Conservation (phyloP, 73 alveolate genomes). For the Paramecium sexaurelia region DNA sequence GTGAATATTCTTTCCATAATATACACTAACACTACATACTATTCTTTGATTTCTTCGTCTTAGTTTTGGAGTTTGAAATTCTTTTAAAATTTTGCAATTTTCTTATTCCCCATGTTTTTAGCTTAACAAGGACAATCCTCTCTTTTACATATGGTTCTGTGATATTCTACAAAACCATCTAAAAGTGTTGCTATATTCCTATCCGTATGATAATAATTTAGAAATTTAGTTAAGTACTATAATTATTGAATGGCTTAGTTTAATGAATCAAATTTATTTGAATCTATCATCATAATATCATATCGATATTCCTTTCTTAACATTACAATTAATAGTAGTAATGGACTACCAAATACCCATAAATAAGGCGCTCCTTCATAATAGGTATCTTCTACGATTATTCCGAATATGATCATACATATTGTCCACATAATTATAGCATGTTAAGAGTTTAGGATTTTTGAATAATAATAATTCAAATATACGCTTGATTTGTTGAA, state of each 20-base stretch:
- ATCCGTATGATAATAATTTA: constrained; percentile 62
- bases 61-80: not conserved
- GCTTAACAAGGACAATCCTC: constrained; percentile 70
- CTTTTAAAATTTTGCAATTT: constrained; percentile 49
- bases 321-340: constrained; percentile 55
- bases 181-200: constrained; percentile 64
- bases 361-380: constrained; percentile 64
- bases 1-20: constrained; percentile 63
- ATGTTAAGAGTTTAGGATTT: constrained; percentile 52
- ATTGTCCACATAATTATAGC: constrained; percentile 67
- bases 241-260: constrained; percentile 57
- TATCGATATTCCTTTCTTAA: constrained; percentile 64
- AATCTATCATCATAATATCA: constrained; percentile 68
- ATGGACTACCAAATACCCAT: constrained; percentile 67
- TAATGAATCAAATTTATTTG: constrained; percentile 67
- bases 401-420: constrained; percentile 61
- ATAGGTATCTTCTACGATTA: constrained; percentile 56
- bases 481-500: constrained; percentile 58
- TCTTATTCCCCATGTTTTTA: constrained; percentile 62
- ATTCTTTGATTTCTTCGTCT: constrained; percentile 65
- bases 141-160: constrained; percentile 68
- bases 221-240: constrained; percentile 48
- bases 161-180: constrained; percentile 70
- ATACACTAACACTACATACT: constrained; percentile 62
- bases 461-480: constrained; percentile 50